Conservation (phyloP, 352 stramenopile genomes). For the Globisporangium paddicum region DNA sequence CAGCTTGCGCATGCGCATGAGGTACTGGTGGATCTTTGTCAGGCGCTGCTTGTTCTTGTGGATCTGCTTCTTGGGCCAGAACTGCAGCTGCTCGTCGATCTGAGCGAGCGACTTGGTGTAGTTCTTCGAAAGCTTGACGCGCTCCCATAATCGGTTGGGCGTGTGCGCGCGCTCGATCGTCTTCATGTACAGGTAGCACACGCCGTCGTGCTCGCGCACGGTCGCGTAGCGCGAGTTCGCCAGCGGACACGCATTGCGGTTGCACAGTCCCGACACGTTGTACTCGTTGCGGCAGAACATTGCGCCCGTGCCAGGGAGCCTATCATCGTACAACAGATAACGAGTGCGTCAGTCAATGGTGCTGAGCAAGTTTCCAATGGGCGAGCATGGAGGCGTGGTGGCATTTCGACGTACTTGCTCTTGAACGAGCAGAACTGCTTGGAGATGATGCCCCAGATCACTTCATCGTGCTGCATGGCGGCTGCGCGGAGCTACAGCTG, state of each 20-base stretch:
- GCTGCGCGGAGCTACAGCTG: neutral
- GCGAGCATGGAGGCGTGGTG: neutral
- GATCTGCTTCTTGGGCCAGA: slow-evolving; percentile 97
- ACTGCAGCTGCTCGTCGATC: slow-evolving; percentile 96
- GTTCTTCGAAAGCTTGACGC: slow-evolving; percentile 96
- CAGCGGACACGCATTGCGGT: slow-evolving; percentile 94
- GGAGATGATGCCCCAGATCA: slow-evolving; percentile 99
- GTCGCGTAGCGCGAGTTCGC: slow-evolving; percentile 98
- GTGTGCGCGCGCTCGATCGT: slow-evolving; percentile 98
- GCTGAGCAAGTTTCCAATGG: neutral
- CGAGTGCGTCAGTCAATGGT: neutral
- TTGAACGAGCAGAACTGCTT: slow-evolving; percentile 99
- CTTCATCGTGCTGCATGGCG: slow-evolving; percentile 95
- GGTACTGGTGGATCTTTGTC: slow-evolving; percentile 99
- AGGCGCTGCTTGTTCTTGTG: slow-evolving; percentile 99
- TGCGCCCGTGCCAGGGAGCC: slow-evolving; percentile 78
- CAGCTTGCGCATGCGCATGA: slow-evolving; percentile 98
- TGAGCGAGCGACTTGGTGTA: slow-evolving; percentile 95
- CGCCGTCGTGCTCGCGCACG: slow-evolving; percentile 95
- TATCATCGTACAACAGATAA: neutral
- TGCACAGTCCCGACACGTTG: slow-evolving; percentile 98
- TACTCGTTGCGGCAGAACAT: slow-evolving; percentile 98
- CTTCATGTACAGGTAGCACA: slow-evolving; percentile 97
- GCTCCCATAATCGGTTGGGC: slow-evolving; percentile 98
- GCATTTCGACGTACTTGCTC: slow-evolving; percentile 73